A percentile compares a stretch with the other conserved stretches of the same genome.
phyloP scores from a whole-genome alignment of 495 filamentous ascomycete species.

The Aspergillus bridgeri region DNA sequence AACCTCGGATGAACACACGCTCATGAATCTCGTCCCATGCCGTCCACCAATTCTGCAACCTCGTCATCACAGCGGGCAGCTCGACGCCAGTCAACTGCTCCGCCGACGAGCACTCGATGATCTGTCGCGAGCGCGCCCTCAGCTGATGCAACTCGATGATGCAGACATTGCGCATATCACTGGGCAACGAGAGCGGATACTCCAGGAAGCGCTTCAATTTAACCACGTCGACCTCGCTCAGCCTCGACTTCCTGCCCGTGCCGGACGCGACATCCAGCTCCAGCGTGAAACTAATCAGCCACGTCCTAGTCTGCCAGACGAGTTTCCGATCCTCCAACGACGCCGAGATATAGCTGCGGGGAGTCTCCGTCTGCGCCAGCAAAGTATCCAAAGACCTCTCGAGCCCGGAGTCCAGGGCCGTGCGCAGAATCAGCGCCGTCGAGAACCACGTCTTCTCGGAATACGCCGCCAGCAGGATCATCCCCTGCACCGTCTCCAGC shows the following conservation, averaged over 20 bases:
- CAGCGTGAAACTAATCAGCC: conserved; percentile 42
- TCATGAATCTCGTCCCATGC: conserved; percentile 45
- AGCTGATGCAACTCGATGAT: conserved; percentile 45
- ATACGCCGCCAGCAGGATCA: conserved; percentile 43
- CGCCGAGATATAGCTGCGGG: conserved; percentile 39
- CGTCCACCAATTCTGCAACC: conserved; percentile 39
- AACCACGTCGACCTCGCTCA: conserved; percentile 37
- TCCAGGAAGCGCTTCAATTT: conserved; percentile 41
- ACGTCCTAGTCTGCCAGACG: conserved; percentile 42
- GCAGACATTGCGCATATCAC: conserved; percentile 40
- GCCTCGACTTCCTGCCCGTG: conserved; percentile 41
- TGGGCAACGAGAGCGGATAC: conserved; percentile 41
- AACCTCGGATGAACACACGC: conserved; percentile 26
- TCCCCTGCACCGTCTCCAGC: conserved; percentile 42
- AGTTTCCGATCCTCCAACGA: conserved; percentile 39
- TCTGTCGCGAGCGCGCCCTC: conserved; percentile 32
- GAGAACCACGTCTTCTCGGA: conserved; percentile 48
- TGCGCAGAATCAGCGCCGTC: conserved; percentile 41
- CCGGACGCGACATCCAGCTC: conserved; percentile 43
- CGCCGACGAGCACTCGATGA: conserved; percentile 32
- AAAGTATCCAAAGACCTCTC: conserved; percentile 42
- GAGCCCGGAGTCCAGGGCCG: conserved; percentile 39
- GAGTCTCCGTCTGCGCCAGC: conserved; percentile 32
- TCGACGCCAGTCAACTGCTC: conserved; percentile 30
- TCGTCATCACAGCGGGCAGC: conserved; percentile 35